Evolutionary conservation across 164 flowering plant species (phyloP), one percentile per base, ranked within the genome.

Genomic region (Stephania yunnanensis): DNA sequence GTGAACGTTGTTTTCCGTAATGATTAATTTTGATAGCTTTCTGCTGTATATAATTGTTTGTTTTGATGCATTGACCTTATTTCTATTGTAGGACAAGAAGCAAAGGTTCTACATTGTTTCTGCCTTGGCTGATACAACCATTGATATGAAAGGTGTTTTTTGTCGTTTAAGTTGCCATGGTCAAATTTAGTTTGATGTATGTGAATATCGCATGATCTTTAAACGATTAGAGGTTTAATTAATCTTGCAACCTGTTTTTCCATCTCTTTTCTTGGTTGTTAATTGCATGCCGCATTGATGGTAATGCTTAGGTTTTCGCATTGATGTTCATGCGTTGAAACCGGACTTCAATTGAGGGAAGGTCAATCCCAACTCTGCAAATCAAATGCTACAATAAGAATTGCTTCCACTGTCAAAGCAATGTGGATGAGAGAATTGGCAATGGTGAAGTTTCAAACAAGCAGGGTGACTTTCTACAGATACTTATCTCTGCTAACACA

Each of bases 121-220:
- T 74, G 97, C 99, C 70, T 75, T 92, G 81, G 81, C 87, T 5
- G 86, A 85, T 68, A 94, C 98, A n/a, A 91, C 84, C 79, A 94
- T 95, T 50, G 99, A 95, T 73, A 73, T 95, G 80, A 95, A 92
- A 89, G 98, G 99, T 96, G 83, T 64, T 22, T 20, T 71, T 17
- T 63, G 61, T 46, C 17, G 48, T 68, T 31, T 52, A 17, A 29
- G 6, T n/a, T 63, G 29, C 13, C 29, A 5, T 63, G n/a, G 45
- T n/a, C 20, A 52, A 52, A 15, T 58, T 68, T 10, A 6, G 36
- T 19, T 72, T 42, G 17, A 67, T 15, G 10, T 71, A 20, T 25
- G 10, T 53, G 25, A 69, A 48, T 46, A 22, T 70, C 9, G 30
- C n/a, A 22, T n/a, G 44, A 45, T 69, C 46, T 53, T 69, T 19